Conservation (phyloP, 2,329 filamentous ascomycete species). For the Fusarium virguliforme region DNA sequence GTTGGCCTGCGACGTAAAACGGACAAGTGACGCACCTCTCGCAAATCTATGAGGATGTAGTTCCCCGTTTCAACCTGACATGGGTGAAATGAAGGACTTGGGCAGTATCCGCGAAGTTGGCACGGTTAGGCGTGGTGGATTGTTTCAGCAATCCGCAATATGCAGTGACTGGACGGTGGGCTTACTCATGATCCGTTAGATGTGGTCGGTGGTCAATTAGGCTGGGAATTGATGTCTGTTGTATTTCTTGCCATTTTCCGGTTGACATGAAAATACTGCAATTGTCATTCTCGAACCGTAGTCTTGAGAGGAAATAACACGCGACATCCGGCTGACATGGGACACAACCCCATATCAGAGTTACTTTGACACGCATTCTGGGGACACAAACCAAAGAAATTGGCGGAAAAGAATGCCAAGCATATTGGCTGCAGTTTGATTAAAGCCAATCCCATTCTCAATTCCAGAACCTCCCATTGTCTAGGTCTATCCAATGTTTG, state of each 20-base stretch:
- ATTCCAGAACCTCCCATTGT: neutral
- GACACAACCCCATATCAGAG: neutral
- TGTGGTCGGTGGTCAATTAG: neutral
- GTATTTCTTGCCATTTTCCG: neutral
- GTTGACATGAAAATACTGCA: neutral
- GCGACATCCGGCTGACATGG: conserved; percentile 1
- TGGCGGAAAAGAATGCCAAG: neutral
- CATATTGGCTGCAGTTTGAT: neutral
- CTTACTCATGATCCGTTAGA: neutral
- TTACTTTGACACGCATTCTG: neutral
- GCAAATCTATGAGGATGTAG: neutral
- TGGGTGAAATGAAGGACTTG: conserved; percentile 22
- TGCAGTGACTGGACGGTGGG: neutral
- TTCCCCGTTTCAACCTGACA: conserved; percentile 4
- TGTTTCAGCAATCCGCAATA: neutral
- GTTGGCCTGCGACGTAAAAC: neutral
- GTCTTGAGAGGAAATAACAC: neutral
- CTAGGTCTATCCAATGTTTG: conserved; percentile 2
- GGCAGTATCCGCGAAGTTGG: neutral
- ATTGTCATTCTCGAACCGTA: neutral
- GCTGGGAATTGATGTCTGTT: neutral
- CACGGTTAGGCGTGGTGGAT: neutral
- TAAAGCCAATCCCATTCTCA: neutral
- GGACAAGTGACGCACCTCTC: neutral
- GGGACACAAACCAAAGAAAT: neutral